These are phyloP conservation scores for Umbilicus rupestris DNA, from an alignment of 164 flowering plant genomes.

Conservation along the genomic window DNA sequence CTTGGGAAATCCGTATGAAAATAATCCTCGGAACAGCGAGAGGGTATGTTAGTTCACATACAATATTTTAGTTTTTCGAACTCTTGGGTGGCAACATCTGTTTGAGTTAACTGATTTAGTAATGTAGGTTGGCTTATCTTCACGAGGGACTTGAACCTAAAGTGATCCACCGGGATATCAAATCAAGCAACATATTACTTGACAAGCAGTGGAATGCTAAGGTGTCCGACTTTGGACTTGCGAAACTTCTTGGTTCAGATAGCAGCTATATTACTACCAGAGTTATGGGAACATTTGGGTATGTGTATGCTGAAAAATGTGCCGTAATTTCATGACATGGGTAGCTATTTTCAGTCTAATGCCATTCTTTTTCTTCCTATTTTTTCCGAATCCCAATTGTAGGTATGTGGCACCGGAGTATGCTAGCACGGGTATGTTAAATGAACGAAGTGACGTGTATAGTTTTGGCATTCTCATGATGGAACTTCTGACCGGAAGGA, in stretches of 20 bases:
- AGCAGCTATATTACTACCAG: conserved; percentile 54
- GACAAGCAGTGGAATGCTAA: conserved; percentile 67
- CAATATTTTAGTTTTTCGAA: neutral
- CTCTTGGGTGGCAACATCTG: neutral
- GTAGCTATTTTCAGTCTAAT: too few species aligned
- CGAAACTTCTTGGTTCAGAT: conserved; percentile 55
- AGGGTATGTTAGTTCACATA: conserved; percentile 38
- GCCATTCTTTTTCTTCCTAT: too few species aligned
- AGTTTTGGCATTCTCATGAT: conserved; percentile 61
- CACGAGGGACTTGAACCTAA: conserved; percentile 83
- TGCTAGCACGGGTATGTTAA: conserved; percentile 70
- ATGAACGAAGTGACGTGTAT: conserved; percentile 59
- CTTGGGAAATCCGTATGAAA: conserved; percentile 69
- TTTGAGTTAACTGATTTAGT: neutral
- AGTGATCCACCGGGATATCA: conserved; percentile 71
- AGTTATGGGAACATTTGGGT: conserved; percentile 79
- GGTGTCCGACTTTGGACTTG: conserved; percentile 77
- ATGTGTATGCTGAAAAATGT: neutral
- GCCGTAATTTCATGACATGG: too few species aligned
- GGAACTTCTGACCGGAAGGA: conserved; percentile 57
- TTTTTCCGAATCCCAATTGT: too few species aligned
- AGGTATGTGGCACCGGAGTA: conserved; percentile 72
- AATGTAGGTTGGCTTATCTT: conserved; percentile 51
- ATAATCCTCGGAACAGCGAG: conserved; percentile 67
- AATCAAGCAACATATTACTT: conserved; percentile 66